Base-by-base conservation (phyloP, 2,329 filamentous ascomycete genomes). In the Fusarium anguioides region DNA sequence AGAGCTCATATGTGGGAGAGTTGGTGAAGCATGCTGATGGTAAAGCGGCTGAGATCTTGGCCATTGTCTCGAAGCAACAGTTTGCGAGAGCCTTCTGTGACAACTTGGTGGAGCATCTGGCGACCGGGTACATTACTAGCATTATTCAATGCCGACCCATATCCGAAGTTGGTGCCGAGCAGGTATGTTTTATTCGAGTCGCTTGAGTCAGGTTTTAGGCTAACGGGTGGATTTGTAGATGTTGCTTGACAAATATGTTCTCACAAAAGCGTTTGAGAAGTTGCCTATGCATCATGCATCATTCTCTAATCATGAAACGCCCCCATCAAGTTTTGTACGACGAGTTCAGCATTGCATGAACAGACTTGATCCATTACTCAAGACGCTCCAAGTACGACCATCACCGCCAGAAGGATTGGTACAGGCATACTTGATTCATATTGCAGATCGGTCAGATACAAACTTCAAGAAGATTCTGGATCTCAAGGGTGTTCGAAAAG, bases 381-480 rank as follows among this genome's bases (percentile, higher is more conserved):
- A 99, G 80, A 98, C 96, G 4, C 87, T 99, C 5, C 96, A 99
- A 83, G 95, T 99, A 45, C 93, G 93, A 26, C 89, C 94, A 4
- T 92, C 91, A 6, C 96, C 96, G 0, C 92, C 95, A 0, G 96
- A 99, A 81, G 95, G 93, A 3, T 87, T 99, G 5, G 94, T 99
- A 0, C 95, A 98, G 81, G 96, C 96, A 31, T 99, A 99, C 77
- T 89, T 99, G 31, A 97, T 98, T 78, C 96, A 98, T 80, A 96
- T 99, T 68, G 94, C 89, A 69, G 96, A 99, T 82, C 90, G 92
- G 55, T 97, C 91, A 66, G 96, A 98, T 76, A 87, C 88, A 73
- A 99, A 99, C 80, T 99, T 99, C 86, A 90, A 90, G 75, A 98
- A 97, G 81, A 91, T 99, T 60, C 88, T 99, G 42, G 96, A 99